A percentile compares a stretch with the other conserved stretches of the same genome.
Conservation (phyloP, 2,329 filamentous ascomycete genomes). For the Colletotrichum sp. region DNA sequence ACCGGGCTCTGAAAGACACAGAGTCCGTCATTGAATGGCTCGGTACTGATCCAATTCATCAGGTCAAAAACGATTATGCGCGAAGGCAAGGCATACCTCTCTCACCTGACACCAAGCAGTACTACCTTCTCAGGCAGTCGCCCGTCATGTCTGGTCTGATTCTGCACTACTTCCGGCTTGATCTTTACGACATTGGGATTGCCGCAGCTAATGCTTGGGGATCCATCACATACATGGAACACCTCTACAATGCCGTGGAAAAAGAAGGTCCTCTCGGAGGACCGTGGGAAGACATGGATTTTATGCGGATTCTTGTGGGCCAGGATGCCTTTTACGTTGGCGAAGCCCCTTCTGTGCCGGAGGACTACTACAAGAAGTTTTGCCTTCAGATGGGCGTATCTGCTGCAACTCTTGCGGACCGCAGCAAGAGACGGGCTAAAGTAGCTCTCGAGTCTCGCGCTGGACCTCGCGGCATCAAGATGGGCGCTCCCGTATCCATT, state of each 20-base stretch:
- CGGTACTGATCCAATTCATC: not conserved
- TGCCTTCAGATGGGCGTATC: not conserved
- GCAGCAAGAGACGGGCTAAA: not conserved
- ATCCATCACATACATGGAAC: not conserved
- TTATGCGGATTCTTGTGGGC: not conserved
- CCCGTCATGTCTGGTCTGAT: not conserved
- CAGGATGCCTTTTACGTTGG: not conserved
- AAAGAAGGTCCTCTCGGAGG: not conserved
- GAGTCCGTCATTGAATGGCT: not conserved
- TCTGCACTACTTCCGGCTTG: not conserved
- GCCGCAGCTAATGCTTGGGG: not conserved
- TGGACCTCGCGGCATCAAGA: not conserved
- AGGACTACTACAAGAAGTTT: not conserved
- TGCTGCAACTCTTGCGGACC: not conserved
- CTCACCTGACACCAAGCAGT: not conserved
- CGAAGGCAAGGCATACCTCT: not conserved
- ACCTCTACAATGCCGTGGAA: not conserved
- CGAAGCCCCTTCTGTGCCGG: fast-evolving
- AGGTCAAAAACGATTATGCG: not conserved
- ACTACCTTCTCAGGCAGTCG: not conserved
- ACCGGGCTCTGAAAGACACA: not conserved
- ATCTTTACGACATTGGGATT: not conserved
- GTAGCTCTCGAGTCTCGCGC: not conserved
- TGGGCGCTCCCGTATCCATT: not conserved
- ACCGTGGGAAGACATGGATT: not conserved